Conservation (phyloP, 148 eudicot genomes). For the Rhododendron vialii region DNA sequence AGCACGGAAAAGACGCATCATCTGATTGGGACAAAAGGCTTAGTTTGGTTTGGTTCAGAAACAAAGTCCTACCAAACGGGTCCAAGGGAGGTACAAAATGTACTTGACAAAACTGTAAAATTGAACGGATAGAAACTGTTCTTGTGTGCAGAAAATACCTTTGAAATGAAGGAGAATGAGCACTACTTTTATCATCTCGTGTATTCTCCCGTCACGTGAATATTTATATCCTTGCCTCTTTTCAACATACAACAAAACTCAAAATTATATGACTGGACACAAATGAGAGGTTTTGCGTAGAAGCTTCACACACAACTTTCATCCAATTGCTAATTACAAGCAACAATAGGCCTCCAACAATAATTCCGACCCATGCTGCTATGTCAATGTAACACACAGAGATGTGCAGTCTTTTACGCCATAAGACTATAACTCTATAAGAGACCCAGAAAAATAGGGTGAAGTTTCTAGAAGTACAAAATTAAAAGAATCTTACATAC, state of each 20-base stretch:
- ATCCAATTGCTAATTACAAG: background rate
- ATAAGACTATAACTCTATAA: background rate
- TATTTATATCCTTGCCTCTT: background rate
- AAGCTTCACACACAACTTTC: background rate
- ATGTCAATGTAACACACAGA: background rate
- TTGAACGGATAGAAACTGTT: background rate
- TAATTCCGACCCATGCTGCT: background rate
- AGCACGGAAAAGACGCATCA: background rate
- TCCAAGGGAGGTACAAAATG: background rate
- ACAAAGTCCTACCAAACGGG: background rate
- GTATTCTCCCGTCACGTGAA: background rate
- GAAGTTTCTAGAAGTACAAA: background rate
- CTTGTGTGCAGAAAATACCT: background rate
- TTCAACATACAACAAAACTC: background rate
- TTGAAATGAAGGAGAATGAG: background rate
- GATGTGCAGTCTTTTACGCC: background rate
- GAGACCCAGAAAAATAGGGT: background rate
- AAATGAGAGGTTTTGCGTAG: background rate
- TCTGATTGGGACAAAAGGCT: background rate
- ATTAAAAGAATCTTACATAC: background rate
- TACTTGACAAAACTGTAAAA: background rate
- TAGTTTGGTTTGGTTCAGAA: background rate
- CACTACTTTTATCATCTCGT: background rate
- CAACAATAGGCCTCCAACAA: background rate
- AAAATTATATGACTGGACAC: background rate